A percentile compares a stretch with the other conserved stretches of the same genome.
phyloP scores from a whole-genome alignment of 352 stramenopile genomes.

The Phytophthora colocasiae region DNA sequence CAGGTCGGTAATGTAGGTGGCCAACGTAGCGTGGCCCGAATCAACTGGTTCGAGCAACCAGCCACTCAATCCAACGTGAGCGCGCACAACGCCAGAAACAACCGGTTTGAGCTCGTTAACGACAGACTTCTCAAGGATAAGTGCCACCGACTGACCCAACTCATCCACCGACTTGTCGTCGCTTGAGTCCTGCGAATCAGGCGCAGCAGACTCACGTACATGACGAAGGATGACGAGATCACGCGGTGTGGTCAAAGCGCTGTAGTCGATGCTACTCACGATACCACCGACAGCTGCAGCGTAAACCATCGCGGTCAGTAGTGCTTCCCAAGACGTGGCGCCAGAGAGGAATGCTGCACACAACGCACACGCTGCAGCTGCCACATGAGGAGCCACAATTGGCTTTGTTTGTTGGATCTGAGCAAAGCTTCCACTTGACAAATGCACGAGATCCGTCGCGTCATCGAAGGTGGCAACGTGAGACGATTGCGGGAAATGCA shows the following conservation, averaged over 20 bases:
- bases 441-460: constrained; percentile 74
- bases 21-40: constrained; percentile 56
- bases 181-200: constrained; percentile 45
- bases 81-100: constrained; percentile 50
- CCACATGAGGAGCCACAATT: constrained; percentile 61
- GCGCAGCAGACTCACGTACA: constrained; percentile 64
- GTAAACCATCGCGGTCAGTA: constrained; percentile 58
- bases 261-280: constrained; percentile 63
- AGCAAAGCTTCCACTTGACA: constrained; percentile 56
- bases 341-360: constrained; percentile 49
- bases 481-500: constrained; percentile 68
- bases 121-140: constrained; percentile 85
- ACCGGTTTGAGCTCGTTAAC: constrained; percentile 75
- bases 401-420: constrained; percentile 52
- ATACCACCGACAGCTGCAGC: constrained; percentile 56
- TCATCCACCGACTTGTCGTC: constrained; percentile 53
- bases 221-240: constrained; percentile 82
- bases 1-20: constrained; percentile 80
- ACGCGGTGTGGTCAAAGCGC: constrained; percentile 53
- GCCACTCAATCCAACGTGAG: constrained; percentile 68
- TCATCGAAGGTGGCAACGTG: constrained; percentile 82
- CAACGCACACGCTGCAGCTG: constrained; percentile 49
- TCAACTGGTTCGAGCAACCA: constrained; percentile 82
- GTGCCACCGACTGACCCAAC: constrained; percentile 64
- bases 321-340: constrained; percentile 48